phyloP scores from a whole-genome alignment of 192 early-diverging fungal species.

The Podila epicladia region DNA sequence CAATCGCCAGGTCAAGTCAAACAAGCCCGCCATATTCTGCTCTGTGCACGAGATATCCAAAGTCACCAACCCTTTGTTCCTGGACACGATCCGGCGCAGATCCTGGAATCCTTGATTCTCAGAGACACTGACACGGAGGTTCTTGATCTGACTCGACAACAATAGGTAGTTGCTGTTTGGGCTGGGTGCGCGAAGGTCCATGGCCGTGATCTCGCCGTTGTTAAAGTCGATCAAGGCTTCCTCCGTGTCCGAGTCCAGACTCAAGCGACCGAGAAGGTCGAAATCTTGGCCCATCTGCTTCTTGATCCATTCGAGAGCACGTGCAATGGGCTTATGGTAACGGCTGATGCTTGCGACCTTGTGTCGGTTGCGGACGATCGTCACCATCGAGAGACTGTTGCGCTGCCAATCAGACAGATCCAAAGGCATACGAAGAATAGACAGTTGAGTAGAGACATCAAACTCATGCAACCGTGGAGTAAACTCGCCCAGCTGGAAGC shows the following conservation, averaged over 20 bases:
- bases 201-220: slow-evolving; percentile 5
- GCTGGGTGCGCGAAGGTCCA: not conserved
- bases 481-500: slow-evolving; percentile 11
- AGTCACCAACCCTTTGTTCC: slow-evolving; percentile 10
- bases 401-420: slow-evolving; percentile 14
- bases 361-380: slow-evolving; percentile 4
- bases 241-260: not conserved
- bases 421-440: not conserved
- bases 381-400: slow-evolving; percentile 8
- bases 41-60: not conserved
- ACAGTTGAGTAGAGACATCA: slow-evolving; percentile 6
- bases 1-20: not conserved
- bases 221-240: slow-evolving; percentile 14
- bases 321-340: not conserved
- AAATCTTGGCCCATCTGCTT: slow-evolving; percentile 2
- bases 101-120: not conserved
- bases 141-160: slow-evolving; percentile 7
- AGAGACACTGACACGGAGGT: slow-evolving; percentile 4
- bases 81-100: slow-evolving; percentile 9
- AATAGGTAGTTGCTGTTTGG: slow-evolving; percentile 13
- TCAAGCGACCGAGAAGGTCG: not conserved
- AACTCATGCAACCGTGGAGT: not conserved
- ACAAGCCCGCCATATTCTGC: not conserved
- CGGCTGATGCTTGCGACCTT: slow-evolving; percentile 6
- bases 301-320: slow-evolving; percentile 15